phyloP scores from a whole-genome alignment of 139 green algal species.

The Microglena sp. region DNA sequence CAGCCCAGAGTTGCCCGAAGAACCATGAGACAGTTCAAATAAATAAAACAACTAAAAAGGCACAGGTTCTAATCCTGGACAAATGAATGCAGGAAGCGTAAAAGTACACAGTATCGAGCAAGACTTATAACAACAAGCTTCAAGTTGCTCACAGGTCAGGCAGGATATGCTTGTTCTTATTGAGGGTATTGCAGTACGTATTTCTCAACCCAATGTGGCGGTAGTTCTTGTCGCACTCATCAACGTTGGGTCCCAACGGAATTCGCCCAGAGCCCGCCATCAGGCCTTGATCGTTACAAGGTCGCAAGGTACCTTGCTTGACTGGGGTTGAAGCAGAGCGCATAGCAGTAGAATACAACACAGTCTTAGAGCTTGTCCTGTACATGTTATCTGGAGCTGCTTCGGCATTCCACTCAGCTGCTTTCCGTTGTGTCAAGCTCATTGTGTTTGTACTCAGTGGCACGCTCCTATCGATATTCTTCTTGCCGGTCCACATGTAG shows the following conservation, averaged over 20 bases:
- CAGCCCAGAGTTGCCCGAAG: too few species aligned
- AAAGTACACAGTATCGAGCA: too few species aligned
- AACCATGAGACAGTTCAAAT: too few species aligned
- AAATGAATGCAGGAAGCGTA: too few species aligned
- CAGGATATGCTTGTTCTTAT: background rate
- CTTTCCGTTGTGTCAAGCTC: background rate
- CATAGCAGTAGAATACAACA: background rate
- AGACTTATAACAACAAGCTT: too few species aligned
- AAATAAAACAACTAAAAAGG: too few species aligned
- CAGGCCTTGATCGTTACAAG: background rate
- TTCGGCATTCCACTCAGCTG: background rate
- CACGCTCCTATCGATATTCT: background rate
- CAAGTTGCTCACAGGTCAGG: too few species aligned
- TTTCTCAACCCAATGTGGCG: background rate
- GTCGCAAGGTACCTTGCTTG: background rate
- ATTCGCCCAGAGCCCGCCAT: background rate
- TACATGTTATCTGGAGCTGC: background rate
- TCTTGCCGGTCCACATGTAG: conserved; percentile 1
- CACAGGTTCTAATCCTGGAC: too few species aligned
- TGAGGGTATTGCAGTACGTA: conserved; percentile 4
- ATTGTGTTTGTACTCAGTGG: background rate
- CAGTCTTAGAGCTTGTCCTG: background rate
- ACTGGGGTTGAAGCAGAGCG: background rate
- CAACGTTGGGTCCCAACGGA: background rate
- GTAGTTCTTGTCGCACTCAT: conserved; percentile 10